Evolutionary conservation across 2,329 filamentous ascomycete genomes (phyloP), one percentile per base, ranked within the genome.

Genomic region (Trichophyton mentagrophytes): DNA sequence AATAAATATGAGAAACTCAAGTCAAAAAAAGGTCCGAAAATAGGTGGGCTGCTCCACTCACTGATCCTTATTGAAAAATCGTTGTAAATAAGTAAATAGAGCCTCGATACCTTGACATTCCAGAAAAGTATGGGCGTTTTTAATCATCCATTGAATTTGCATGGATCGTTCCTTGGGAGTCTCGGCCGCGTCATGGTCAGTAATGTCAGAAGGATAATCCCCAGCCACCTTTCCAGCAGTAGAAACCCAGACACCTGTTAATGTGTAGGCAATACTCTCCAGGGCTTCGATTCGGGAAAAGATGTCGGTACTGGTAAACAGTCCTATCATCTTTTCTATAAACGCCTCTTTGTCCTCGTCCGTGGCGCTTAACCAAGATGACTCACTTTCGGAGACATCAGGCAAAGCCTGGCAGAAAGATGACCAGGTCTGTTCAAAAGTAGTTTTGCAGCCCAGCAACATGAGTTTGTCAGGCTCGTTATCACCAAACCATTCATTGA

Each of bases 401-500:
- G 69, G 57, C 61, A 68, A 63, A 3, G 67, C 69, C 62, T 71
- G 72, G 67, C 69, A 38, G 62, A 82, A 80, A 22, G 80, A 77
- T 66, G 81, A 75, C 89, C 89, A 96, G 69, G 86, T 82, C 70
- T 84, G 82, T 65, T 90, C 83, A 69, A 95, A 97, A 1, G 86
- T 85, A 42, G 84, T 80, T 69, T 89, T 88, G 20, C 88, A 86
- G 59, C 85, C 83, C 59, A 88, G 82, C 57, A 96, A 78, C 68
- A 91, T 86, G 55, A 86, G 81, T 75, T 89, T 88, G 71, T 97
- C 91, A 73, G 88, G 88, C 64, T 90, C 85, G 67, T 88, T 87
- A 74, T 97, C 96, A 59, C 87, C 85, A 74, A 99, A 99, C 93
- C 93, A 99, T 76, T 99, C 93, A 71, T 97, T 90, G 56, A 99